Evolutionary conservation across 2,329 filamentous ascomycete species (phyloP), one percentile per base, ranked within the genome.

Genomic region (Fusarium beomiforme): DNA sequence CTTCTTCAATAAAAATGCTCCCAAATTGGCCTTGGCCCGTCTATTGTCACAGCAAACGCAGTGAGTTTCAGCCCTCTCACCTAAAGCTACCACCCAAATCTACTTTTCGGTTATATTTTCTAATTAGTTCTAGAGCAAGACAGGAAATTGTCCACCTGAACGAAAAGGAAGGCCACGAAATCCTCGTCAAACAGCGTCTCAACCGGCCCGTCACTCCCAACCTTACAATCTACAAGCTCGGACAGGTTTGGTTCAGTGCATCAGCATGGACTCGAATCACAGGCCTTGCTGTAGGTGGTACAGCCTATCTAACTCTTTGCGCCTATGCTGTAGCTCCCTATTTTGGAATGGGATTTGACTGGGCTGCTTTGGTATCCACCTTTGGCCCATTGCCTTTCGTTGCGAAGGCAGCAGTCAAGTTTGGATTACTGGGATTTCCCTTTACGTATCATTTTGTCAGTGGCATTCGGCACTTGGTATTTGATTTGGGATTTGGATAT

Each of bases 261-360:
- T 70, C 67, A 9, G 67, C 67, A 10, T 70, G 67, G 67, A 70
- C 66, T 31, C 34, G 67, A 19, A 70, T 70, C 23, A 70, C 67
- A 5, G 67, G 67, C 0, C 41, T 70, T 8, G 11, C 57, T 8
- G 59, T 70, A 2, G 66, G 67, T 1, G 60, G 66, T 3, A 67
- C 60, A 11, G 66, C 60, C 2, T 70, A 70, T 23, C 23, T 70
- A 0, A 42, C 49, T 2, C 34, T 70, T 3, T 44, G 66, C 16
- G 36, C 66, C 13, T 57, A 67, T 14, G 44, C 55, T 6, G 4
- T 70, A 3, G 60, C 50, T 16, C 66, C 67, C 17, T 34, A 66
- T n/a, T 19, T 70, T 17, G 67, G 60, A 26, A 23, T 56, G 4
- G 41, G 53, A 6, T 61, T 70, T 17, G 60, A 70, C 23, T 42